These are phyloP conservation scores for Citrus unshiu DNA, from an alignment of 345 rosid genomes.

Conservation along the genomic window DNA sequence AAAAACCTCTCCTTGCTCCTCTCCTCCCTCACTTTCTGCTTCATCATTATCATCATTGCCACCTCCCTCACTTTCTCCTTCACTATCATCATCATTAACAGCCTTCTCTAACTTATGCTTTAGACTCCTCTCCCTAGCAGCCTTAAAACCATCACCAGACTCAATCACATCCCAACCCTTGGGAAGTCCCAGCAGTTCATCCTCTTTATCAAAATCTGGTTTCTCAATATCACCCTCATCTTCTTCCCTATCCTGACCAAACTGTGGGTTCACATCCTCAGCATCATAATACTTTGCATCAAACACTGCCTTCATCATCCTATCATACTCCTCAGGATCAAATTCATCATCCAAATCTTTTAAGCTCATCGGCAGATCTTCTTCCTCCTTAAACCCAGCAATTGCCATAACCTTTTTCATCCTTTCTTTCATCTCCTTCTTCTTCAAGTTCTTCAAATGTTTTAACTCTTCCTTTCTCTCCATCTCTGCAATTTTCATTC, in stretches of 20 bases:
- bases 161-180: slow-evolving; percentile 59
- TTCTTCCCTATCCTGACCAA: slow-evolving; percentile 44
- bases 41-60: slow-evolving; percentile 9
- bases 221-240: slow-evolving; percentile 47
- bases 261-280: slow-evolving; percentile 50
- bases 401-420: slow-evolving; percentile 61
- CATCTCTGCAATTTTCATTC: slow-evolving; percentile 56
- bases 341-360: slow-evolving; percentile 68
- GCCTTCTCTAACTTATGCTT: slow-evolving; percentile 34
- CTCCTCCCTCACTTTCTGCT: slow-evolving; percentile 10
- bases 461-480: slow-evolving; percentile 83
- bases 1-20: slow-evolving; percentile 13
- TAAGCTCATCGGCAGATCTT: slow-evolving; percentile 31
- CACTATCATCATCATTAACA: slow-evolving; percentile 17
- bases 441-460: slow-evolving; percentile 86
- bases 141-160: slow-evolving; percentile 53
- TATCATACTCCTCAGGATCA: slow-evolving; percentile 75
- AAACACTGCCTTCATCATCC: slow-evolving; percentile 71
- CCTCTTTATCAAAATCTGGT: slow-evolving; percentile 84
- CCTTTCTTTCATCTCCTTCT: slow-evolving; percentile 75
- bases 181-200: slow-evolving; percentile 79
- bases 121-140: slow-evolving; percentile 58
- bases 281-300: slow-evolving; percentile 58
- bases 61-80: slow-evolving; percentile 13
- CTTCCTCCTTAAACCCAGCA: slow-evolving; percentile 61